Conservation (phyloP, 1,284 basidiomycete genomes). For the Lentinula novae-zelandiae region DNA sequence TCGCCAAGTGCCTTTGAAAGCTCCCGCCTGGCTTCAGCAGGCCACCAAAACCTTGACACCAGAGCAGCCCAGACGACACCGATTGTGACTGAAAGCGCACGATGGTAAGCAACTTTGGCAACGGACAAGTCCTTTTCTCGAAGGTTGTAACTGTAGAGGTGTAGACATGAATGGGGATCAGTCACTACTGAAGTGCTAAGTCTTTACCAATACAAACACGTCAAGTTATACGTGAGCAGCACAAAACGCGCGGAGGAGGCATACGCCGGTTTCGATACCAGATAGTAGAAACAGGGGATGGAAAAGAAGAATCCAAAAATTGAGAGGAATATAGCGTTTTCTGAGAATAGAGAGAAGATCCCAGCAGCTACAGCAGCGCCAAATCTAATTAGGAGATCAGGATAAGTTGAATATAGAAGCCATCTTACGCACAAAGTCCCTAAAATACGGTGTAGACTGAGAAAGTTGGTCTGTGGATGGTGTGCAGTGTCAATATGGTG, state of each 20-base stretch:
- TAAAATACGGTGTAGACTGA: constrained; percentile 73
- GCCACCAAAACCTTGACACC: constrained; percentile 92
- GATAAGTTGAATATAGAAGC: not conserved
- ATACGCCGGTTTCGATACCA: constrained; percentile 77
- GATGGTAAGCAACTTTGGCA: constrained; percentile 69
- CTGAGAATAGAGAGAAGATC: constrained; percentile 73
- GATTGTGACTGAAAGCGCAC: constrained; percentile 78
- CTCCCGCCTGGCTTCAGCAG: constrained; percentile 87
- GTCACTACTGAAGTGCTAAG: constrained; percentile 10
- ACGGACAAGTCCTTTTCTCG: constrained; percentile 71
- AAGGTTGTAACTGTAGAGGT: constrained; percentile 68
- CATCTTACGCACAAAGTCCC: constrained; percentile 71
- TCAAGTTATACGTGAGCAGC: constrained; percentile 88
- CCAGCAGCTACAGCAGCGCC: constrained; percentile 77
- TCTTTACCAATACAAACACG: constrained; percentile 80
- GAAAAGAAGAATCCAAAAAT: constrained; percentile 89
- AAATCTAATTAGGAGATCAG: constrained; percentile 39
- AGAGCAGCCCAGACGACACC: constrained; percentile 90
- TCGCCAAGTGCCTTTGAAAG: constrained; percentile 83
- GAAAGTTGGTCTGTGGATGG: constrained; percentile 67
- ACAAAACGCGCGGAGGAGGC: constrained; percentile 83
- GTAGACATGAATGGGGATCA: not conserved
- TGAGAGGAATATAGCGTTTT: constrained; percentile 72
- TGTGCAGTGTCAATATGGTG: not conserved
- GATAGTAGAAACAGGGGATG: constrained; percentile 91